Conservation (phyloP, 805 yeast genomes). For the Hanseniaspora clermontiae region DNA sequence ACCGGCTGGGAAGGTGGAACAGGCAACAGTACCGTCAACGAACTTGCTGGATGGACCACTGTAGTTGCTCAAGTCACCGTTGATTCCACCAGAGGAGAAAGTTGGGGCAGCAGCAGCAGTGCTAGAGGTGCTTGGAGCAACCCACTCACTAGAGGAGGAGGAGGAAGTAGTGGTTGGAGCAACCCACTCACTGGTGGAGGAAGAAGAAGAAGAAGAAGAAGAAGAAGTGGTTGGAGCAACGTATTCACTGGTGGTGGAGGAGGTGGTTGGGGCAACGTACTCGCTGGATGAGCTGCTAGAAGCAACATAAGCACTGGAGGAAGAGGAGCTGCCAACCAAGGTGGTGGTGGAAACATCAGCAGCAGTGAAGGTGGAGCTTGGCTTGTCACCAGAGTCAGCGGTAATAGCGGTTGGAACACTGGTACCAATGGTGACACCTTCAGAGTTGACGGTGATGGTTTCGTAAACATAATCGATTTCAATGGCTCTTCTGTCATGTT, state of each 20-base stretch:
- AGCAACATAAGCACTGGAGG: constrained; percentile 23
- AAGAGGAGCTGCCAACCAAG: neutral
- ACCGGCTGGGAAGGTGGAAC: constrained; percentile 64
- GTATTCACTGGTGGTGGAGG: constrained; percentile 25
- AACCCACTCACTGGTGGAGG: too few relatives aligned
- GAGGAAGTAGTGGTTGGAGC: constrained; percentile 4
- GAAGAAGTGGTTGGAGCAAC: constrained; percentile 27
- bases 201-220: constrained; percentile 17
- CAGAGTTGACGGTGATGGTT: constrained; percentile 40
- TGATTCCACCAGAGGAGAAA: constrained; percentile 28
- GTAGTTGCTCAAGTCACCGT: constrained; percentile 42
- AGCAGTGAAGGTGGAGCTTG: constrained; percentile 16
- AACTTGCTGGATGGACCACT: constrained; percentile 39
- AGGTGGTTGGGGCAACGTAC: constrained; percentile 18
- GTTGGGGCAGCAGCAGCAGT: constrained; percentile 24
- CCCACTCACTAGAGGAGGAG: constrained; percentile 21
- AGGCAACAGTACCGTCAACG: constrained; percentile 52
- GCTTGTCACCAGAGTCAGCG: constrained; percentile 14
- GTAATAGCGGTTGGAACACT: constrained; percentile 20
- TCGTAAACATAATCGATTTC: constrained; percentile 42
- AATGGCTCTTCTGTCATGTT: constrained; percentile 39
- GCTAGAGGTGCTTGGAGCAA: constrained; percentile 20
- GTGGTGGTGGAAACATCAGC: constrained; percentile 15
- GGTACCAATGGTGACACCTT: constrained; percentile 34
- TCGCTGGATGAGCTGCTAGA: constrained; percentile 21